Base-by-base conservation (phyloP, 371 early-diverging fungal species). In the Parasitella parasitica region DNA sequence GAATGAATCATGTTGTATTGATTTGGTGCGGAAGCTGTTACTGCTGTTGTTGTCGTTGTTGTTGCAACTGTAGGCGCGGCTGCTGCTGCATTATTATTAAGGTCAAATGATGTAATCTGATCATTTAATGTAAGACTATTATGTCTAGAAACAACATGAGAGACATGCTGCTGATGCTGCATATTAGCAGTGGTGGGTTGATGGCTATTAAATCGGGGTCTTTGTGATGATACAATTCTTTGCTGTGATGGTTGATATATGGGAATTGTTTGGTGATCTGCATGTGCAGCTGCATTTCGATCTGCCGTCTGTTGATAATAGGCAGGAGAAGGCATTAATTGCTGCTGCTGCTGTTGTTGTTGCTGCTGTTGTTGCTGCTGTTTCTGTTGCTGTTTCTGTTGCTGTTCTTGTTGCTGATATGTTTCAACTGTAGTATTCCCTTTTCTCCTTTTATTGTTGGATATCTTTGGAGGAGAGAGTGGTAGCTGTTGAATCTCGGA, bases 1-100 rank as follows among this genome's bases (percentile, higher is more conserved):
- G 56, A 49, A 15, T 54, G 20, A 22, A 32, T 22, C 18, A 51
- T 57, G 50, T 48, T 50, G 24, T 56, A 56, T 22, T 55, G 63
- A 16, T 27, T 56, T 18, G 26, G 57, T 20, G 41, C n/a, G n/a
- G n/a, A n/a, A n/a, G n/a, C n/a, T n/a, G n/a, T n/a, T n/a, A n/a
- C n/a, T n/a, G n/a, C n/a, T n/a, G n/a, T n/a, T n/a, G n/a, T n/a
- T n/a, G n/a, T n/a, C n/a, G n/a, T n/a, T n/a, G n/a, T n/a, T n/a
- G n/a, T n/a, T n/a, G n/a, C n/a, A n/a, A n/a, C n/a, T n/a, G n/a
- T n/a, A n/a, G n/a, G n/a, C n/a, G n/a, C n/a, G n/a, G n/a, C 20
- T 4, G 41, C 18, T n/a, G 41, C 8, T n/a, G 9, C 16, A 18
- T 18, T 41, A 20, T n/a, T 20, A 8, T 18, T 18, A 41, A 41